Evolutionary conservation across 495 filamentous ascomycete genomes (phyloP), one percentile per base, ranked within the genome.

Genomic region (Friedmanniomyces endolithicus): DNA sequence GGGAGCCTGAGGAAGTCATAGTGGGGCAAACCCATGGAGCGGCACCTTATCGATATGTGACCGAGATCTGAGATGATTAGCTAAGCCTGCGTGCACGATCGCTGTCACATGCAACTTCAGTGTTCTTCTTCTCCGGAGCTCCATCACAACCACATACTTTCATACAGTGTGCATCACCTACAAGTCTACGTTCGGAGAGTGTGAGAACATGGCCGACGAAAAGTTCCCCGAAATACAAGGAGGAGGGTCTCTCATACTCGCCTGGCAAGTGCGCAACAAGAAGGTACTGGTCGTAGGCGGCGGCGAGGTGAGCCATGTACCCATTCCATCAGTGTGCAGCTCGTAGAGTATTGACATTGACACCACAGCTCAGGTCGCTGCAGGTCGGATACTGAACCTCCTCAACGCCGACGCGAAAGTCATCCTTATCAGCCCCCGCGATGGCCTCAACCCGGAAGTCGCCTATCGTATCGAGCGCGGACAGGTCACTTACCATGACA

Each of bases 351-450:
- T 64, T 63, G 61, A 66, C 59, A 59, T 63, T 66, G 59, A 66
- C 63, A 45, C 43, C 52, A 16, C 35, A 23, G 50, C 34, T 61
- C 27, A 96, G 90, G 92, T 98, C 57, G 92, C 92, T 43, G 92
- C 92, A 31, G 89, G 90, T 50, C 88, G 92, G 47, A 95, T 97
- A 55, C 74, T 95, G 34, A 82, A 90, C 65, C 79, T 88, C 33
- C 87, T 98, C 65, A 94, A 95, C 64, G 94, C 94, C 65, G 90
- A 96, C 63, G 94, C 92, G 60, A 75, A 80, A 61, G 86, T 97
- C 17, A 92, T 85, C 34, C 82, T 96, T 45, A 75, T 96, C 37
- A 84, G 80, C 49, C 92, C 92, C 1, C 64, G 79, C n/a, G 64
- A 77, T 44, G 87, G 90, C 37, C 78, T 96, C 39, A 90, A 90